Base-by-base conservation (phyloP, 768 basidiomycete species). In the Mycena galericulata region DNA sequence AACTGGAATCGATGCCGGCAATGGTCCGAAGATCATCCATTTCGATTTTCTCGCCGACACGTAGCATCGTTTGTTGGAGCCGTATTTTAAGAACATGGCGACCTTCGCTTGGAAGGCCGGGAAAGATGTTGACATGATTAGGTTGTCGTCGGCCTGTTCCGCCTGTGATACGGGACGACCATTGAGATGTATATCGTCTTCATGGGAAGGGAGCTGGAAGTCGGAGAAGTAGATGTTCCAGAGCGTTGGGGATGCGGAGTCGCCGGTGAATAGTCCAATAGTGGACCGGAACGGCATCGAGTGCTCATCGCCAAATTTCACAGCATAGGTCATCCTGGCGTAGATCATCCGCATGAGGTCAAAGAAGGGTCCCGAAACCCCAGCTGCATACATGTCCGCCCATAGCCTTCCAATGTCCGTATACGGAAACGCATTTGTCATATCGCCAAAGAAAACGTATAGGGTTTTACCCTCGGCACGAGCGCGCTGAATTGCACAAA, bases 181-280 rank as follows among this genome's bases (percentile, higher is more conserved):
- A 26, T 38, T 56, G 18, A 77, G 60, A 4, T 41, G n/a, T 9
- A 75, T 49, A 55, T 76, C 71, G 56, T 71, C 66, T 5, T 30
- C 18, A 51, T 72, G 54, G 11, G 24, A 12, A 0, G 43, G 40
- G 10, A 75, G 30, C 8, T 24, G 32, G 20, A 74, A 40, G 51
- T 74, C 76, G 1, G 73, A 60, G 24, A 76, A 54, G 64, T 65
- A 10, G 14, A 36, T 36, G 14, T 36, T 36, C 34, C 34, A 36
- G 8, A 36, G 34, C 6, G 34, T 36, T 6, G 75, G 77, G 3
- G 76, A 78, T 12, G 69, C 68, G 15, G 75, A 70, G 67, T 78
- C 77, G 2, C 76, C 75, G 18, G 69, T 76, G 18, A 76, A 62
- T 0, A 78, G 57, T 24, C 77, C 75, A 29, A 75, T 75, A 7